These are phyloP conservation scores for Casuarina glauca DNA, from an alignment of 306 rosid species.

Conservation along the genomic window DNA sequence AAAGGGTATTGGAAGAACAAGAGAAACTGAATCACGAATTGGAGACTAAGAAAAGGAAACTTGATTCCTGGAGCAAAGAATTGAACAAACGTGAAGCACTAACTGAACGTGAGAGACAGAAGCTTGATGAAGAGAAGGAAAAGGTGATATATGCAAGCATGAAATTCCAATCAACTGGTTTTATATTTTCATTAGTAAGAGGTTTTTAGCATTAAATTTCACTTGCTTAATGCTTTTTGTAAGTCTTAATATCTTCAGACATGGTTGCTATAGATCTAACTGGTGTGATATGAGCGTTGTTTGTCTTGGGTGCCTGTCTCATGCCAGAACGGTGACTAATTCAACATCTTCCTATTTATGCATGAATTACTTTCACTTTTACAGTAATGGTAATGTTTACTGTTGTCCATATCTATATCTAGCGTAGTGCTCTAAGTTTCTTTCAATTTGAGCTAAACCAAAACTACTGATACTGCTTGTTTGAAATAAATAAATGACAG, in stretches of 20 bases:
- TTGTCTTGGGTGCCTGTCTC: background rate
- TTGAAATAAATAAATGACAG: background rate
- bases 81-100: slow-evolving; percentile 80
- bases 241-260: background rate
- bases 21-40: slow-evolving; percentile 72
- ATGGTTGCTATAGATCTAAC: background rate
- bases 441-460: background rate
- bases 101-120: slow-evolving; percentile 84
- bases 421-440: background rate
- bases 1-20: slow-evolving; percentile 74
- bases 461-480: slow-evolving; percentile 4
- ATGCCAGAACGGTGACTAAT: background rate
- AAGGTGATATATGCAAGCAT: slow-evolving; percentile 49
- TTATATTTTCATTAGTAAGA: background rate
- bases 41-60: slow-evolving; percentile 71
- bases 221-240: background rate
- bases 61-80: slow-evolving; percentile 84
- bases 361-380: background rate
- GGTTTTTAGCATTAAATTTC: background rate
- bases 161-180: background rate
- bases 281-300: background rate
- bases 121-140: slow-evolving; percentile 82
- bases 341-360: background rate
- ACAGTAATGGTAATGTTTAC: background rate
- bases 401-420: background rate